Base-by-base conservation (phyloP, 306 rosid genomes). In the Begonia fuchsioides region DNA sequence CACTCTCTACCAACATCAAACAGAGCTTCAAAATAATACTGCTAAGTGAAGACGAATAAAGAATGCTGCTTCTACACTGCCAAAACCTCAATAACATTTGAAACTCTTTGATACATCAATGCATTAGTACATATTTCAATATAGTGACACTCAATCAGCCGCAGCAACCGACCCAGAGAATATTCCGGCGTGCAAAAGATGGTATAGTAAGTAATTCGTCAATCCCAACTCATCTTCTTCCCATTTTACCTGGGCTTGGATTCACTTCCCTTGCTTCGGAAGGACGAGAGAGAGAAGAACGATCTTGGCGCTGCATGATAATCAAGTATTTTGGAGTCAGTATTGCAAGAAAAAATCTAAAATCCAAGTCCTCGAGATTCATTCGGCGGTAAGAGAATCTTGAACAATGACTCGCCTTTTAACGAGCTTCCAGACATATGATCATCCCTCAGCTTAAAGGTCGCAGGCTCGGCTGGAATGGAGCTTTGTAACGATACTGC, bases 201-300 rank as follows among this genome's bases (percentile, higher is more conserved):
- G 32, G 60, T 44, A 26, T 26, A 4, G 7, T 26, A 26, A 4
- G 8, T 4, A 26, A 3, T 26, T 26, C 35, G 5, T 26, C 35
- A 26, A 26, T 26, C 35, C 35, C 35, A 26, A 4, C 35, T 26
- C 4, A 26, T 11, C 32, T 55, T 50, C 40, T 10, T 26, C 35
- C 7, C 35, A 44, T 44, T 26, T 79, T 58, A 90, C 76, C 98
- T 79, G 58, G 78, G 86, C 73, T 82, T 90, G 16, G 94, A 66
- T 49, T 90, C 95, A 44, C 81, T 65, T 64, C 95, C 95, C 68
- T 90, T 90, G 93, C 93, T 79, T 74, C 98, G 87, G 63, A 90
- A 90, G 19, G 90, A 59, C 49, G 98, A 73, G 64, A 90, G 95
- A 5, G 95, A 90, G 71, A 90, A 85, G 70, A 90, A 90, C 47